Percentiles rank a stretch among this genome's conserved stretches.
phyloP scores from a whole-genome alignment of 305 asterid genomes.

The Stenogyne calaminthoides region DNA sequence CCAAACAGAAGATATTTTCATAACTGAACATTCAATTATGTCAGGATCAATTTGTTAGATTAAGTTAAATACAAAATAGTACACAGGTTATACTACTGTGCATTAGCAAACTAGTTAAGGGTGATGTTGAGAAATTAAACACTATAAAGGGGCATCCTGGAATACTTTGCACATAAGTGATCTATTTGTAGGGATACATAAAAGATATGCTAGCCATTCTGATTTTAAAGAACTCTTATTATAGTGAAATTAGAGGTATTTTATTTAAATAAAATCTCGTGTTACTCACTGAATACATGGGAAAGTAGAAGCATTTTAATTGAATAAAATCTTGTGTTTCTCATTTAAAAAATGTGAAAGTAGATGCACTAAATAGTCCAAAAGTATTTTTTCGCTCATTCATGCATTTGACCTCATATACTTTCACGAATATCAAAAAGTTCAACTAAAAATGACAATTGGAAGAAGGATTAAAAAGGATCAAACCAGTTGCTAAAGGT shows the following conservation, averaged over 20 bases:
- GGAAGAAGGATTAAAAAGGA: neutral
- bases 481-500: neutral
- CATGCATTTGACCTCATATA: neutral
- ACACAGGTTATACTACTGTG: neutral
- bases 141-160: neutral
- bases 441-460: neutral
- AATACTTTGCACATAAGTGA: neutral
- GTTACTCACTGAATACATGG: neutral
- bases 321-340: neutral
- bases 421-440: neutral
- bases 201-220: neutral
- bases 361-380: neutral
- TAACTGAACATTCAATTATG: neutral
- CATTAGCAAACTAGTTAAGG: neutral
- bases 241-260: neutral
- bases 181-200: neutral
- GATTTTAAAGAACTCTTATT: neutral
- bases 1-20: neutral
- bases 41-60: neutral
- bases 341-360: neutral
- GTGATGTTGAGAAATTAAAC: neutral
- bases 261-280: neutral
- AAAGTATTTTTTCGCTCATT: neutral
- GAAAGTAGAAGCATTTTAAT: neutral
- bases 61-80: neutral